These are phyloP conservation scores for Trypanosoma mega DNA, from an alignment of 208 protist genomes.

Conservation along the genomic window DNA sequence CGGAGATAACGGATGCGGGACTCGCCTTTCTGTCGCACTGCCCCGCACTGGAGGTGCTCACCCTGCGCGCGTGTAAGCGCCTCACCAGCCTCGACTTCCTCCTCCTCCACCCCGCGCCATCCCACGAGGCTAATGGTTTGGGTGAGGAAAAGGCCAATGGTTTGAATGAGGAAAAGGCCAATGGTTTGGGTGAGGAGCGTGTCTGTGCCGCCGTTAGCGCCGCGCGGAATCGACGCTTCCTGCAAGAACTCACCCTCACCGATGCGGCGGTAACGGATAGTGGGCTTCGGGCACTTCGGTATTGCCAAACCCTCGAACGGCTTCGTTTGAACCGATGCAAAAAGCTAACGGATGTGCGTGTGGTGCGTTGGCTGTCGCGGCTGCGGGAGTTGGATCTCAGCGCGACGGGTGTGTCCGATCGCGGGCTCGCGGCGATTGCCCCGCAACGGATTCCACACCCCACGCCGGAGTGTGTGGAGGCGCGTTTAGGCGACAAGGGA, in stretches of 20 bases:
- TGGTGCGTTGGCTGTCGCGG: slow-evolving; percentile 28
- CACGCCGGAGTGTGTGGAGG: too few species aligned
- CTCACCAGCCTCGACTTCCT: slow-evolving; percentile 39
- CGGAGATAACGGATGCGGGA: slow-evolving; percentile 29
- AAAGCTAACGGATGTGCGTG: slow-evolving; percentile 19
- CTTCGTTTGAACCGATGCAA: slow-evolving; percentile 33
- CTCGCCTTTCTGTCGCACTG: slow-evolving; percentile 36
- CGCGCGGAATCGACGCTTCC: slow-evolving; percentile 4
- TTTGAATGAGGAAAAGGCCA: too few species aligned
- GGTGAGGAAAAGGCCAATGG: too few species aligned
- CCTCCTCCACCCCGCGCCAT: neutral
- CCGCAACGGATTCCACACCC: neutral
- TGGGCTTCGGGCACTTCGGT: slow-evolving; percentile 22
- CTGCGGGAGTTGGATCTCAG: slow-evolving; percentile 51
- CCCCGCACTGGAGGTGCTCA: slow-evolving; percentile 31
- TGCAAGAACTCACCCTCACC: slow-evolving; percentile 37
- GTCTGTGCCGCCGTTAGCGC: neutral
- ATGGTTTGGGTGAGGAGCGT: too few species aligned
- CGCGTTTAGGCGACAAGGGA: too few species aligned
- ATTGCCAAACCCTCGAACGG: slow-evolving; percentile 27
- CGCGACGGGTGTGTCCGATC: slow-evolving; percentile 22
- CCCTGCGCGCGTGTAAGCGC: slow-evolving; percentile 32
- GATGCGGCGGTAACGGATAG: slow-evolving; percentile 26
- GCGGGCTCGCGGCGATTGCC: slow-evolving; percentile 1
- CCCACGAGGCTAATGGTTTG: too few species aligned